A percentile compares a stretch with the other conserved stretches of the same genome.
phyloP scores from a whole-genome alignment of 2,329 filamentous ascomycete genomes.

The Diaporthe helianthi region DNA sequence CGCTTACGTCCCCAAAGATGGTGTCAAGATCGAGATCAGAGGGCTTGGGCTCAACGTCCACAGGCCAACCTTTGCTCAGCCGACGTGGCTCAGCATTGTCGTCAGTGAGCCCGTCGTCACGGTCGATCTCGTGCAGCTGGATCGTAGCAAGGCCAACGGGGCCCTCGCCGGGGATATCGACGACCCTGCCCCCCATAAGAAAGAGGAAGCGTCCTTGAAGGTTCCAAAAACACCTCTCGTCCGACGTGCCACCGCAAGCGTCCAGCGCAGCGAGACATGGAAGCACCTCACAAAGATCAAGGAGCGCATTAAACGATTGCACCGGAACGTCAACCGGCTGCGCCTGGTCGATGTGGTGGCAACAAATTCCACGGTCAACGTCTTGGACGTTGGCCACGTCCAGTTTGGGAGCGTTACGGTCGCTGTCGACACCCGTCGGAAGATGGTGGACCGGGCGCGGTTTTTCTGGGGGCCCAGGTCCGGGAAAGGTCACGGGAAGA shows the following conservation, averaged over 20 bases:
- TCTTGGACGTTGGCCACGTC: constrained; percentile 82
- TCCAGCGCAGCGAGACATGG: constrained; percentile 76
- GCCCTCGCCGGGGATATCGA: constrained; percentile 41
- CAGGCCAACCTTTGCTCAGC: constrained; percentile 93
- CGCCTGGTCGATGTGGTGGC: constrained; percentile 88
- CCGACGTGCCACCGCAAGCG: constrained; percentile 41
- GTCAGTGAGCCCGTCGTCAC: constrained; percentile 86
- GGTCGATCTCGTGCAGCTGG: constrained; percentile 75
- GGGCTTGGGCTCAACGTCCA: constrained; percentile 88
- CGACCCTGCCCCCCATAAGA: constrained; percentile 33
- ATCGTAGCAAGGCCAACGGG: constrained; percentile 52
- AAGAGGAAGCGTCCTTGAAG: constrained; percentile 37
- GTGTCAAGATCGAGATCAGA: constrained; percentile 74
- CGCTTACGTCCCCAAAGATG: constrained; percentile 87
- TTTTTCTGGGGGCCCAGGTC: constrained; percentile 83
- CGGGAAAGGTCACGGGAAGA: constrained; percentile 61
- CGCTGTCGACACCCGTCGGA: constrained; percentile 87
- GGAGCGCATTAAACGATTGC: constrained; percentile 84
- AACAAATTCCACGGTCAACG: constrained; percentile 76
- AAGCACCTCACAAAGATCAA: constrained; percentile 78
- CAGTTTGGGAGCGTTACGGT: constrained; percentile 86
- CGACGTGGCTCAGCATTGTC: constrained; percentile 93
- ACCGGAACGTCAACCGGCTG: constrained; percentile 87
- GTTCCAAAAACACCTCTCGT: constrained; percentile 41
- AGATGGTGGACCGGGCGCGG: constrained; percentile 88